phyloP scores from a whole-genome alignment of 495 filamentous ascomycete species.

The Talaromyces stipitatus region DNA sequence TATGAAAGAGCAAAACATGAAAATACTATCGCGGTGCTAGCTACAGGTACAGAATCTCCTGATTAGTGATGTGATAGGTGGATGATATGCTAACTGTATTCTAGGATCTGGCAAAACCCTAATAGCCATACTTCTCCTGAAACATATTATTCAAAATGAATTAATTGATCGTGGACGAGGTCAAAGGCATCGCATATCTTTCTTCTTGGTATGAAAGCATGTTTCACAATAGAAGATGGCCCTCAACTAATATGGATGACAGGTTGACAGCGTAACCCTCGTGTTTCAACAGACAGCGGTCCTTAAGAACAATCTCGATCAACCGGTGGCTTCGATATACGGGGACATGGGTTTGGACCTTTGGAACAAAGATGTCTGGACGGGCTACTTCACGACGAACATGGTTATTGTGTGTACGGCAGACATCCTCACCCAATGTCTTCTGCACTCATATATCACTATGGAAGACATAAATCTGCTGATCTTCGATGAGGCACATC shows the following conservation, averaged over 20 bases:
- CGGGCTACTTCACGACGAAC: conserved; percentile 55
- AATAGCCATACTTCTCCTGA: conserved; percentile 83
- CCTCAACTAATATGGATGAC: neutral
- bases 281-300: conserved; percentile 88
- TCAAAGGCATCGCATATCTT: conserved; percentile 56
- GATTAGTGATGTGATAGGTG: neutral
- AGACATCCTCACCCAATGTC: conserved; percentile 69
- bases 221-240: neutral
- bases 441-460: conserved; percentile 72
- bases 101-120: conserved; percentile 94
- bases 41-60: conserved; percentile 58
- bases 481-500: conserved; percentile 95
- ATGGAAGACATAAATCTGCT: conserved; percentile 85
- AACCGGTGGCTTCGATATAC: conserved; percentile 69
- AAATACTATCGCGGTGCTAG: conserved; percentile 93
- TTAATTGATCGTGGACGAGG: conserved; percentile 59
- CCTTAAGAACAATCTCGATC: conserved; percentile 74
- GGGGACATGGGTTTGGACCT: conserved; percentile 64
- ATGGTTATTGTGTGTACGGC: conserved; percentile 94
- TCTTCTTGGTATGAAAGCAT: conserved; percentile 63
- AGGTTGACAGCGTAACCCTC: conserved; percentile 83
- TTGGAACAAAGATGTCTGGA: conserved; percentile 63
- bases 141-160: conserved; percentile 70
- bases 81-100: neutral
- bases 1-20: conserved; percentile 81